Evolutionary conservation across 345 rosid species (phyloP).

Genomic region (Noccaea bulbosa): DNA sequence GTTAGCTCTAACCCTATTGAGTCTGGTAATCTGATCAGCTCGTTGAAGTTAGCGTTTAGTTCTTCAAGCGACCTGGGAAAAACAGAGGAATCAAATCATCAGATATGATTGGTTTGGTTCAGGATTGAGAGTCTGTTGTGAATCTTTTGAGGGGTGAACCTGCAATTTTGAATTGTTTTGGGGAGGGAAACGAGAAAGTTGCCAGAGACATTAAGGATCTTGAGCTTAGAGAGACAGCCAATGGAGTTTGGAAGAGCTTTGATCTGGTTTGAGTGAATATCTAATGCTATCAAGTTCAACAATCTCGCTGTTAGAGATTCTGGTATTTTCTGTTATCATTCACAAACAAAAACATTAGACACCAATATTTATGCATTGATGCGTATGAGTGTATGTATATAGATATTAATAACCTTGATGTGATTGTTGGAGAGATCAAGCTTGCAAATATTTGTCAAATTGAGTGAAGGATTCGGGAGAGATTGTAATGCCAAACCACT

Average conservation of each 20-base stretch:
- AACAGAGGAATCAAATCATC: neutral
- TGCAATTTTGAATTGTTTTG: constrained; percentile 82
- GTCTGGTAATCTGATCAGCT: constrained; percentile 68
- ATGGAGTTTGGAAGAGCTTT: constrained; percentile 77
- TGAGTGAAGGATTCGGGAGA: constrained; percentile 65
- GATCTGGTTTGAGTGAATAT: constrained; percentile 82
- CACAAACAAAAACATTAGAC: neutral
- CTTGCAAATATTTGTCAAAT: constrained; percentile 64
- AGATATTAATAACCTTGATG: constrained; percentile 56
- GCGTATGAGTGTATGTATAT: neutral
- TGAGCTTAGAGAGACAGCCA: constrained; percentile 86
- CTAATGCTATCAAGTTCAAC: constrained; percentile 70
- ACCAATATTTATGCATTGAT: neutral
- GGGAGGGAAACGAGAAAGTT: constrained; percentile 69
- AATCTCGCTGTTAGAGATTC: constrained; percentile 84
- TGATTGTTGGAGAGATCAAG: constrained; percentile 87
- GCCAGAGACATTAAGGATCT: constrained; percentile 75
- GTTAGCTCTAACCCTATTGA: constrained; percentile 69
- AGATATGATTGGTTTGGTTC: constrained; percentile 11
- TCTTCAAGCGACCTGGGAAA: constrained; percentile 70
- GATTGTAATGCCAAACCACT: constrained; percentile 67
- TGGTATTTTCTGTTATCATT: constrained; percentile 63
- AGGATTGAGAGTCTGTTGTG: constrained; percentile 2
- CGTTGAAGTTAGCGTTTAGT: constrained; percentile 86
- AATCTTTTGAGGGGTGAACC: constrained; percentile 40